phyloP scores from a whole-genome alignment of 1,139 yeast genomes.

The Candida sojae region DNA sequence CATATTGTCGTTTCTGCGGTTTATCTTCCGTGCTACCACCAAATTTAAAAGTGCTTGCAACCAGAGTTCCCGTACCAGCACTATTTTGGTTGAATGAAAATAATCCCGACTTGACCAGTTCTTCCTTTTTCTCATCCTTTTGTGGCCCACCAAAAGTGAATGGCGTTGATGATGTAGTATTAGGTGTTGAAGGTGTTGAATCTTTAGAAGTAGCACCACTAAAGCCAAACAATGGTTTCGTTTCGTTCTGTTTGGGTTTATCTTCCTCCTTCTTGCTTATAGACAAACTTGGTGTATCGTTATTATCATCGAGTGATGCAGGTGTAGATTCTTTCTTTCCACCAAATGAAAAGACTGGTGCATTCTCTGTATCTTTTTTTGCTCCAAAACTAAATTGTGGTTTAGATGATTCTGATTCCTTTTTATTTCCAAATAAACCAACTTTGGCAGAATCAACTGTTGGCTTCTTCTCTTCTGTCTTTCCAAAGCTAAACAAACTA shows the following conservation, averaged over 20 bases:
- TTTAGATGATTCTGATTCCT: background rate
- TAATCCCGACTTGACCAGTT: background rate
- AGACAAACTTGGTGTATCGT: background rate
- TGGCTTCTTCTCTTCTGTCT: background rate
- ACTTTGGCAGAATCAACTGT: background rate
- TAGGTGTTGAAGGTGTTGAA: slow-evolving; percentile 1
- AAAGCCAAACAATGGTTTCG: background rate
- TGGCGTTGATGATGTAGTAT: background rate
- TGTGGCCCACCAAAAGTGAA: background rate
- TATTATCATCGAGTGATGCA: background rate
- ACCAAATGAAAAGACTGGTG: slow-evolving; percentile 15
- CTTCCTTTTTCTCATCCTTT: background rate
- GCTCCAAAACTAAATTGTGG: slow-evolving; percentile 1
- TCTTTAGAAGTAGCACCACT: slow-evolving; percentile 1
- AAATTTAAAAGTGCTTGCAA: background rate
- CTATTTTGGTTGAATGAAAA: background rate
- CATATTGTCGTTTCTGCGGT: background rate
- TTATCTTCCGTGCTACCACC: background rate
- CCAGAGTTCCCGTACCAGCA: background rate
- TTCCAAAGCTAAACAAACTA: background rate
- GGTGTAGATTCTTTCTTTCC: slow-evolving; percentile 5
- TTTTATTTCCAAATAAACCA: slow-evolving; percentile 1
- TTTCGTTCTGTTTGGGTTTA: background rate
- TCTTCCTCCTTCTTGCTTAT: background rate
- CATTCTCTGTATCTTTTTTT: slow-evolving; percentile 5